Conservation (phyloP, 2,329 filamentous ascomycete species). For the Ceratocystis destructans region DNA sequence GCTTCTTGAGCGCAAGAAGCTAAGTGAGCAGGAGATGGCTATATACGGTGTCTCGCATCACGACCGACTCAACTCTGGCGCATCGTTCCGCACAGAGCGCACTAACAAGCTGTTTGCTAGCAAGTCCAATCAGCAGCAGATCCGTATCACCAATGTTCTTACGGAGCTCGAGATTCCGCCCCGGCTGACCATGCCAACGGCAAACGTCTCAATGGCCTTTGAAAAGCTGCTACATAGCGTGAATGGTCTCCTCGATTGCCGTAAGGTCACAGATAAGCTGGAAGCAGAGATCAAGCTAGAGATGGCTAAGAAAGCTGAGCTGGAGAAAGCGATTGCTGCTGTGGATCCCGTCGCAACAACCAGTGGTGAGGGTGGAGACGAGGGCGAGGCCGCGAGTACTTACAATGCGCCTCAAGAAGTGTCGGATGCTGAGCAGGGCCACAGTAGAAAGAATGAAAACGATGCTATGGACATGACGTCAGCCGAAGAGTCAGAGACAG, state of each 20-base stretch:
- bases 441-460: background rate
- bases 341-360: constrained; percentile 10
- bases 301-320: constrained; percentile 42
- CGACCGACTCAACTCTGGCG: constrained; percentile 72
- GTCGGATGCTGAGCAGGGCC: background rate
- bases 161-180: constrained; percentile 57
- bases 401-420: too few relatives aligned
- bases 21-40: constrained; percentile 60
- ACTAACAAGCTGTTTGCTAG: constrained; percentile 65
- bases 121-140: constrained; percentile 61
- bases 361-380: background rate
- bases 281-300: constrained; percentile 54
- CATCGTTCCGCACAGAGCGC: constrained; percentile 78
- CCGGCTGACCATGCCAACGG: constrained; percentile 60
- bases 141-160: constrained; percentile 59
- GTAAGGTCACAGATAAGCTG: constrained; percentile 63
- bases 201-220: constrained; percentile 55
- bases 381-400: background rate
- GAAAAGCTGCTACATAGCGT: constrained; percentile 58
- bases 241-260: constrained; percentile 53
- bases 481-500: constrained; percentile 24
- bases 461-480: constrained; percentile 21
- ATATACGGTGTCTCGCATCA: constrained; percentile 75
- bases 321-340: constrained; percentile 30
- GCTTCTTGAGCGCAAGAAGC: constrained; percentile 46